Evolutionary conservation across 2,329 filamentous ascomycete genomes (phyloP), one percentile per base, ranked within the genome.

Genomic region (Pseudocercospora ulei): DNA sequence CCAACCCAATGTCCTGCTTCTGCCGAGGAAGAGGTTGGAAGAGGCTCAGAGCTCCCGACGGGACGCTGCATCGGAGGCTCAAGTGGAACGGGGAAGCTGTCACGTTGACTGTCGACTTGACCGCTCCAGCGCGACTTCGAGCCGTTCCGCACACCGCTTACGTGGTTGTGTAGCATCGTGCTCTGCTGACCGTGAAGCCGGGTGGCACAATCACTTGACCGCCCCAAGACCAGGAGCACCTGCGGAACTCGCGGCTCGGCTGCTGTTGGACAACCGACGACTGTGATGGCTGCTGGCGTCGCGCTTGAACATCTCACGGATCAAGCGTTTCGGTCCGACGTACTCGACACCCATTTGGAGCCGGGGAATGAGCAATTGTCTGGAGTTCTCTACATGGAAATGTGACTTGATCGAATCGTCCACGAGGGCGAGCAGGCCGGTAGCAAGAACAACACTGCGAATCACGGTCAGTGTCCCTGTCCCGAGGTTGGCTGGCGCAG

Each of bases 331-430:
- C 8, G 77, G 73, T 14, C 71, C 71, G 48, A 80, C 66, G 43
- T 75, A 74, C 48, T 80, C 76, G 57, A 78, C 64, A 35, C 75
- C 71, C 56, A 71, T 64, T 29, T 70, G 70, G 39, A 74, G 62
- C 47, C 67, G 66, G 5, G 75, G 72, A 13, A 75, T 65, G 19
- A 67, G 65, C 53, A 75, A 59, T 35, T 67, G 66, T 9, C 68
- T 68, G 39, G 62, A 62, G 40, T 66, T 65, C 51, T 71, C 72
- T 26, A 67, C 65, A 52, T 75, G 76, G 75, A 84, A 90, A 41
- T 75, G 76, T 45, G 76, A 72, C 62, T 83, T 82, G 67, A 96
- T 94, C 65, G 78, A 84, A 64, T 96, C 85, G 57, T 96, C 88
- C 35, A 92, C 80, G 28, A 96, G 75, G 5, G 82, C 76, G 52